Conservation (phyloP, 2,329 filamentous ascomycete genomes). For the Harringtonia lauricola region DNA sequence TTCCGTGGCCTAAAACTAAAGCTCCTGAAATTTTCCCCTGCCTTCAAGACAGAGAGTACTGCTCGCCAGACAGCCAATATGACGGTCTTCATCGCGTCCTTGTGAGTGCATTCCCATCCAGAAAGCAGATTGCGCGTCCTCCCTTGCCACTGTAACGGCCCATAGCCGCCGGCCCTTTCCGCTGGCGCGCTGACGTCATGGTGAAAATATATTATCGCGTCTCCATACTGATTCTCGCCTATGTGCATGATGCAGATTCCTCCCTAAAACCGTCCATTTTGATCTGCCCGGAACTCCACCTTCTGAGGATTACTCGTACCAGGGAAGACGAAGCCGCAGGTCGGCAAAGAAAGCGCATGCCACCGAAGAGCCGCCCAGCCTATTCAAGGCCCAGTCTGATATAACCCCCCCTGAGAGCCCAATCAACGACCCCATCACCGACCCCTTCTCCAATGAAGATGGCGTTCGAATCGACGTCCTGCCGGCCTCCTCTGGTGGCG, state of each 20-base stretch:
- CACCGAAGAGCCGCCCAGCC: slow-evolving; percentile 34
- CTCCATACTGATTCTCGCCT: neutral
- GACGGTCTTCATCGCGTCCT: slow-evolving; percentile 35
- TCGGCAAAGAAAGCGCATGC: slow-evolving; percentile 11
- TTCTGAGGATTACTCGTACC: slow-evolving; percentile 14
- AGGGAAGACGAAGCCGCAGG: slow-evolving; percentile 12
- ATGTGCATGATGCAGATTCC: slow-evolving; percentile 52
- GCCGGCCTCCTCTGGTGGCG: slow-evolving; percentile 40
- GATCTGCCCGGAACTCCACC: slow-evolving; percentile 48
- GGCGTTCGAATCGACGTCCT: slow-evolving; percentile 44
- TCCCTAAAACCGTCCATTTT: slow-evolving; percentile 89
- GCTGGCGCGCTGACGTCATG: slow-evolving; percentile 9
- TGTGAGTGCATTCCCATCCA: slow-evolving; percentile 15
- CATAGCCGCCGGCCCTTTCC: neutral
- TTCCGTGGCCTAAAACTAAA: no score
- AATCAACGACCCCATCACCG: slow-evolving; percentile 32
- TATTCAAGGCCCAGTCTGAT: slow-evolving; percentile 36
- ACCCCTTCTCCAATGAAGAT: slow-evolving; percentile 47
- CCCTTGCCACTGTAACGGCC: no score
- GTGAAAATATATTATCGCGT: neutral
- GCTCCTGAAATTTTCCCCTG: no score
- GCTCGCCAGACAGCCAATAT: neutral
- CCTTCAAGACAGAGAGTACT: neutral
- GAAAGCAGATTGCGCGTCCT: neutral
- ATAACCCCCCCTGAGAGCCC: slow-evolving; percentile 47